Percentiles rank a stretch among this genome's conserved stretches.
These are phyloP conservation scores for Penicillium sclerotiorum DNA, from an alignment of 2,329 filamentous ascomycete genomes.

Conservation along the genomic window DNA sequence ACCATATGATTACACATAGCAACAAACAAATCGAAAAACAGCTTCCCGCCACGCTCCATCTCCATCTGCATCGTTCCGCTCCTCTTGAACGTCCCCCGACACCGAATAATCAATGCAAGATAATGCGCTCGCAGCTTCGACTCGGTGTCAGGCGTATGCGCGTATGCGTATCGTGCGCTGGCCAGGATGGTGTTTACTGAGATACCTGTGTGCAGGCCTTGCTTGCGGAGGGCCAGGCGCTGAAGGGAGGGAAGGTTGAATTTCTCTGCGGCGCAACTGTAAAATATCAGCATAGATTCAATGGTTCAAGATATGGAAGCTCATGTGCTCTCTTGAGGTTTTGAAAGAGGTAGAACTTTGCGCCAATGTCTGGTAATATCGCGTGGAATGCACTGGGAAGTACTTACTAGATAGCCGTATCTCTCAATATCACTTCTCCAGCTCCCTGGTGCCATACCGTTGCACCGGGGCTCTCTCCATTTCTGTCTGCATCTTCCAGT, in stretches of 20 bases:
- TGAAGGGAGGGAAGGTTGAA: conserved; percentile 85
- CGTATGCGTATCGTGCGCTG: conserved; percentile 87
- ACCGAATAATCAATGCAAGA: conserved; percentile 87
- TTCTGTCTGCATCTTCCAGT: conserved; percentile 60
- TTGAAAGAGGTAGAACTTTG: no score
- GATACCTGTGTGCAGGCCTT: conserved; percentile 82
- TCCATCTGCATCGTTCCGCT: conserved; percentile 95
- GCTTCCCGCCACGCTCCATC: conserved; percentile 83
- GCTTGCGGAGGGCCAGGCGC: conserved; percentile 81
- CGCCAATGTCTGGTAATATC: no score
- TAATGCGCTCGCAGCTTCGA: conserved; percentile 91
- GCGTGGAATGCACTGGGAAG: conserved; percentile 1
- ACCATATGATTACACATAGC: conserved; percentile 89
- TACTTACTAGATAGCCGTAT: conserved; percentile 78
- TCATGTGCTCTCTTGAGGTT: no score
- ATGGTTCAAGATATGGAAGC: no score
- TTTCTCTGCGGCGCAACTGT: conserved; percentile 74
- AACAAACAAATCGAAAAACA: conserved; percentile 94
- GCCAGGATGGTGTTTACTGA: conserved; percentile 82
- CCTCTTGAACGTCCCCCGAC: conserved; percentile 83
- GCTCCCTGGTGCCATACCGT: conserved; percentile 69
- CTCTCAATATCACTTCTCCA: conserved; percentile 74
- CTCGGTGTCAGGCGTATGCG: conserved; percentile 84
- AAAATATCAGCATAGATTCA: background rate
- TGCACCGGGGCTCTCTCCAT: conserved; percentile 57